These are phyloP conservation scores for Metroxylon sagu DNA, from an alignment of 176 grass and related monocot genomes.

Conservation along the genomic window DNA sequence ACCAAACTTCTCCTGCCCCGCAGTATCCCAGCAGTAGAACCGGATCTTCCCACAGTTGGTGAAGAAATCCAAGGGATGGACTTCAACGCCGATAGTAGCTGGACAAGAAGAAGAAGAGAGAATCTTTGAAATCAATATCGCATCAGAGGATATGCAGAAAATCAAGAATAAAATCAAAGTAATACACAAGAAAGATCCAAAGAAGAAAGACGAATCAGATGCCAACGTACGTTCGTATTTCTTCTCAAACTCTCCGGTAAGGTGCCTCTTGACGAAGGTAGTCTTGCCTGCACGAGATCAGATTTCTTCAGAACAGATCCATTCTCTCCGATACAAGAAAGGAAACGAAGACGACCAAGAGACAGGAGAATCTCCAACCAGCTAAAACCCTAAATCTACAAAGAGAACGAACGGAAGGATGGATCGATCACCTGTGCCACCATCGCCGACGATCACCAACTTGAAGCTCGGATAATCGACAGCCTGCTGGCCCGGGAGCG, in stretches of 20 bases:
- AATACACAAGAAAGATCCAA: not conserved
- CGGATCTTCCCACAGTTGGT: slow-evolving; percentile 25
- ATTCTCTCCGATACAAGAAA: too few relatives aligned
- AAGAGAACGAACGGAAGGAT: not conserved
- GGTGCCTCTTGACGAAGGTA: slow-evolving; percentile 31
- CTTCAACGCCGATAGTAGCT: slow-evolving; percentile 38
- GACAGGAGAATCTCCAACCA: not conserved
- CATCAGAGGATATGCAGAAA: slow-evolving; percentile 1
- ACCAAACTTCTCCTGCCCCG: slow-evolving; percentile 36
- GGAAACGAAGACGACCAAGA: not conserved
- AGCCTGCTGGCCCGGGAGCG: slow-evolving; percentile 24
- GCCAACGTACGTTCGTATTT: slow-evolving; percentile 27
- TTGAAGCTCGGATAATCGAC: slow-evolving; percentile 35
- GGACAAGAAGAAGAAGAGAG: not conserved
- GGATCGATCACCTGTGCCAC: slow-evolving; percentile 24
- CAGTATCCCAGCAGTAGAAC: slow-evolving; percentile 35
- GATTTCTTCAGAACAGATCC: too few relatives aligned
- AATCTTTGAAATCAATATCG: not conserved
- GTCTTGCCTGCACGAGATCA: slow-evolving; percentile 23
- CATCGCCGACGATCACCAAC: slow-evolving; percentile 34
- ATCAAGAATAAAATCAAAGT: not conserved
- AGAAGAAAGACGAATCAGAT: not conserved
- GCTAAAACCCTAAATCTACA: not conserved
- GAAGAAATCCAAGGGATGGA: slow-evolving; percentile 33
- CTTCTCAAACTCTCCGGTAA: slow-evolving; percentile 37